phyloP scores from a whole-genome alignment of 768 basidiomycete species.

The Rhizopogon vulgaris region DNA sequence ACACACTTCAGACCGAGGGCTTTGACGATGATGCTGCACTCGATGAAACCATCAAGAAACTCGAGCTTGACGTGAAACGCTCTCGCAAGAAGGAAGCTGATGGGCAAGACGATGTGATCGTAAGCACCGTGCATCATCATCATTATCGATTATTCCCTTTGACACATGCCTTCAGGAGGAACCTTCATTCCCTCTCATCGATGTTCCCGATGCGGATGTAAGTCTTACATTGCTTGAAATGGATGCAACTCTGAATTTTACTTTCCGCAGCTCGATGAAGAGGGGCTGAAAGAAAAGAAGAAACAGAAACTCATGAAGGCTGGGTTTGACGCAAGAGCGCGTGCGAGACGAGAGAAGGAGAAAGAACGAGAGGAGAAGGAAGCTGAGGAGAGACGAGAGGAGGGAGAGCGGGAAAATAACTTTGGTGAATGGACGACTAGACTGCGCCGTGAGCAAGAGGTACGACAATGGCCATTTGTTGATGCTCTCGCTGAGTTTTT shows the following conservation, averaged over 20 bases:
- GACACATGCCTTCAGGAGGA: constrained; percentile 49
- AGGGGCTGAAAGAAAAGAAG: constrained; percentile 88
- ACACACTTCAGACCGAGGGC: constrained; percentile 58
- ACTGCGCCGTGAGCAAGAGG: constrained; percentile 78
- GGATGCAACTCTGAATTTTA: background rate
- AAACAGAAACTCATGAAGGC: constrained; percentile 91
- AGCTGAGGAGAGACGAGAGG: constrained; percentile 57
- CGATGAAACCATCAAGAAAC: constrained; percentile 79
- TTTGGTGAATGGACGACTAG: constrained; percentile 67
- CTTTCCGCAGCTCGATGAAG: constrained; percentile 68
- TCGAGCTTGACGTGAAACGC: constrained; percentile 72
- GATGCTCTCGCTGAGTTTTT: background rate
- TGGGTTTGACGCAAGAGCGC: constrained; percentile 84
- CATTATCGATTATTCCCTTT: background rate
- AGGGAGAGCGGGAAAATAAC: constrained; percentile 70
- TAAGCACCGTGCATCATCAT: constrained; percentile 16
- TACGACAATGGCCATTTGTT: constrained; percentile 23
- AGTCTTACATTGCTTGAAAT: constrained; percentile 10
- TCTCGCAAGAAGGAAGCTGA: constrained; percentile 77
- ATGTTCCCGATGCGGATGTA: constrained; percentile 85
- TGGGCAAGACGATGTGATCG: constrained; percentile 57
- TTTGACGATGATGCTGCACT: constrained; percentile 74
- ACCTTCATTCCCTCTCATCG: constrained; percentile 84
- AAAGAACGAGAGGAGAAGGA: constrained; percentile 66
- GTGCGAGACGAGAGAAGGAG: constrained; percentile 82